These are phyloP conservation scores for Pseudocercospora ulei DNA, from an alignment of 2,329 filamentous ascomycete species.

Conservation along the genomic window DNA sequence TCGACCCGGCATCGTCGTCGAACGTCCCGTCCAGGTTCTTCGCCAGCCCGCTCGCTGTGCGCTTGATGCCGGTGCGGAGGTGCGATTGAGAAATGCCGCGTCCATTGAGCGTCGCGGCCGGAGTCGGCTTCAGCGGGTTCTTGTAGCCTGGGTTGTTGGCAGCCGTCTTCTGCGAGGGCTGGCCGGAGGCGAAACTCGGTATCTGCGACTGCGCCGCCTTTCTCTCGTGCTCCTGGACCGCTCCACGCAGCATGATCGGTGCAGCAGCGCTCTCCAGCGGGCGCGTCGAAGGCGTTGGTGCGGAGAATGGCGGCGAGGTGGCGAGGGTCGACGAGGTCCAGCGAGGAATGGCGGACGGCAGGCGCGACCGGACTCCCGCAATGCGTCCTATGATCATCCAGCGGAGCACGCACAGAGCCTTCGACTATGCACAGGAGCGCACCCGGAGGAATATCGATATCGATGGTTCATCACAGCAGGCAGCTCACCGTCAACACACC, in stretches of 20 bases:
- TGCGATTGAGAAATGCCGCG: constrained; percentile 18
- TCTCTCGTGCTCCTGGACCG: constrained; percentile 36
- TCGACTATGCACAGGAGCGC: constrained; percentile 13
- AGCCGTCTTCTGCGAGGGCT: constrained; percentile 43
- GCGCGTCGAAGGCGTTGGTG: constrained; percentile 11
- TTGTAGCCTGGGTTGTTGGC: constrained; percentile 25
- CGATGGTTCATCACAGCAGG: no score
- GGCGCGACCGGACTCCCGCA: constrained; percentile 26
- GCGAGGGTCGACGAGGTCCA: constrained; percentile 17
- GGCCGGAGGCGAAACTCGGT: constrained; percentile 43
- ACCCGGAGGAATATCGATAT: constrained; percentile 11
- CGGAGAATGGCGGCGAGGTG: constrained; percentile 11
- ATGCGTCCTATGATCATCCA: constrained; percentile 28
- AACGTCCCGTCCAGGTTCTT: constrained; percentile 39
- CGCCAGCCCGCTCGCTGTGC: constrained; percentile 41
- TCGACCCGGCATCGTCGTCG: constrained; percentile 31
- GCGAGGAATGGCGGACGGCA: constrained; percentile 23
- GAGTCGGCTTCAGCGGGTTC: constrained; percentile 33
- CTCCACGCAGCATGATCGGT: constrained; percentile 37
- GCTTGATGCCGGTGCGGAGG: constrained; percentile 33
- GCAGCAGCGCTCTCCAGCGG: constrained; percentile 5
- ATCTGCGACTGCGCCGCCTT: constrained; percentile 29
- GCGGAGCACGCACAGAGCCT: constrained; percentile 22
- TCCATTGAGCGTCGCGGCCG: constrained; percentile 27
- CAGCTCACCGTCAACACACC: no score